Evolutionary conservation across 768 basidiomycete genomes (phyloP), one percentile per base, ranked within the genome.

Genomic region (Tephrocybe sp.): DNA sequence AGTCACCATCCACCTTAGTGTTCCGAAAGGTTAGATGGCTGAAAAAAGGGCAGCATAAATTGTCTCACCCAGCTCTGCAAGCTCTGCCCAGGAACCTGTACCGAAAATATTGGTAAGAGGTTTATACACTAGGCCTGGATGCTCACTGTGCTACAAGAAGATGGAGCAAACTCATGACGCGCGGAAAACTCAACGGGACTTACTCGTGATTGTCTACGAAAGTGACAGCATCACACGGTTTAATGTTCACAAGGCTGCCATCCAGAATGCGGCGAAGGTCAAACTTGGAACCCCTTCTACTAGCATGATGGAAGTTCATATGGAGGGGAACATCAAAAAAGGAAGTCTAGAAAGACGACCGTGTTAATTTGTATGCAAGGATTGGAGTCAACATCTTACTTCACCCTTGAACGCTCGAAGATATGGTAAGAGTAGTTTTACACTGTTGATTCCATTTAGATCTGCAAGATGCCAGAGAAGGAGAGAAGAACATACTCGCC

Each of bases 261-360:
- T 86, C 73, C 35, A 94, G 71, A 53, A 98, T 84, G 30, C 64
- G 79, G 53, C 92, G 73, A 40, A 98, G 75, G 67, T 96, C 93
- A 60, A 83, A 96, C 14, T 74, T 70, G 32, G 75, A 73, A 26
- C 84, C 78, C 13, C 72, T 71, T 54, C 82, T 79, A 64, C 90
- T 89, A 11, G 94, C 94, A 52, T 77, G 73, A 61, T 85, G 75
- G 62, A 95, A 85, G 57, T 90, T 92, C 68, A 83, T 76, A 62
- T 98, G 94, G 17, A 98, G 74, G 16, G 92, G 91, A 6, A 92
- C 90, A 63, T 97, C 94, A 57, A 97, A 97, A 62, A 96, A 92
- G 0, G 92, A 78, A 10, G 88, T 83, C 86, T 96, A 20, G 66
- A 31, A 52, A 48, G 17, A 31, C 12, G 14, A 8, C 26, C 12